phyloP scores from a whole-genome alignment of 1,139 yeast species.

The Yamadazyma mexicana region DNA sequence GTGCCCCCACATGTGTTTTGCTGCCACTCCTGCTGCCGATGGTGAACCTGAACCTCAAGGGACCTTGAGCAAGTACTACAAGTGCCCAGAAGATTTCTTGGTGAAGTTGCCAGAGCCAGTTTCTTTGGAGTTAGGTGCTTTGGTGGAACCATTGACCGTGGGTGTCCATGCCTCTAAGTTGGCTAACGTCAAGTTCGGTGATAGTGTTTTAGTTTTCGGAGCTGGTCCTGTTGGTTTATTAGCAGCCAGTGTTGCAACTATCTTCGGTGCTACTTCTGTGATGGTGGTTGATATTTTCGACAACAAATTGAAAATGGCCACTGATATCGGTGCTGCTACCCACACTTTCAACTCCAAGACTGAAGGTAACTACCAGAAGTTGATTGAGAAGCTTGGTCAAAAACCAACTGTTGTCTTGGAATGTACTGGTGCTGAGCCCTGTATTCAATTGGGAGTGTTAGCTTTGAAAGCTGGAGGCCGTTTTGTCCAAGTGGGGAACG shows the following conservation, averaged over 20 bases:
- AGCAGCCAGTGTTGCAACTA: conserved; percentile 74
- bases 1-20: conserved; percentile 83
- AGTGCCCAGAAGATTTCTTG: conserved; percentile 82
- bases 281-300: conserved; percentile 66
- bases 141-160: conserved; percentile 85
- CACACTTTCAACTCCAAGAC: conserved; percentile 59
- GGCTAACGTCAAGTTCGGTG: conserved; percentile 70
- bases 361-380: conserved; percentile 30
- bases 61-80: conserved; percentile 69
- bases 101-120: conserved; percentile 77
- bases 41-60: conserved; percentile 56
- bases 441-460: conserved; percentile 63
- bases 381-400: conserved; percentile 43
- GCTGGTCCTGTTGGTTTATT: conserved; percentile 93
- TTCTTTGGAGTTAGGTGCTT: conserved; percentile 80
- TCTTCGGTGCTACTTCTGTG: conserved; percentile 77
- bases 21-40: conserved; percentile 69
- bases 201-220: conserved; percentile 76
- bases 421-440: conserved; percentile 70
- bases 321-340: conserved; percentile 56
- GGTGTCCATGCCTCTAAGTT: conserved; percentile 81
- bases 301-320: conserved; percentile 58
- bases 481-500: conserved; percentile 77
- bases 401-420: conserved; percentile 61
- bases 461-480: conserved; percentile 62